Conservation (phyloP, 2,329 filamentous ascomycete genomes). For the Trichoderma sp. region DNA sequence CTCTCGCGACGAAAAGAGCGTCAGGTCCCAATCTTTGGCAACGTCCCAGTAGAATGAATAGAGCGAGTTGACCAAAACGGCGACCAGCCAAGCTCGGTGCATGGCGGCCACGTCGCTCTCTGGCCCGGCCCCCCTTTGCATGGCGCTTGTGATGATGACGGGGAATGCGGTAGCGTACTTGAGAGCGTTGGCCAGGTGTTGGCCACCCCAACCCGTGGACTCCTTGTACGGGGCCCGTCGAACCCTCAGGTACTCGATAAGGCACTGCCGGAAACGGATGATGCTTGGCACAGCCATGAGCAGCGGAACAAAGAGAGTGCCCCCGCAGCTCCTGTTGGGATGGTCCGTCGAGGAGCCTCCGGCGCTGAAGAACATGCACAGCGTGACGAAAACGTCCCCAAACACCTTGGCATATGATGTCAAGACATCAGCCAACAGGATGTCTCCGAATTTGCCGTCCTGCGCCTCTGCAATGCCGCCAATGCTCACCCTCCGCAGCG, state of each 20-base stretch:
- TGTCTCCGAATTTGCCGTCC: constrained; percentile 92
- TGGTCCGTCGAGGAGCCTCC: constrained; percentile 71
- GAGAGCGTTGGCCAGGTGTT: constrained; percentile 87
- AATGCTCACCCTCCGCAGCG: constrained; percentile 72
- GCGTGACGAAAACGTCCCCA: constrained; percentile 80
- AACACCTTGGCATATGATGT: constrained; percentile 93
- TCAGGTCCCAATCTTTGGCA: constrained; percentile 93
- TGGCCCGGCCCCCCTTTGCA: constrained; percentile 61
- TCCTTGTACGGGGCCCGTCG: constrained; percentile 53
- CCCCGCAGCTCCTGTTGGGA: constrained; percentile 80
- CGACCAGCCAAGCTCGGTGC: constrained; percentile 63
- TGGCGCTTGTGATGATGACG: constrained; percentile 74
- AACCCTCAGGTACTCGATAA: constrained; percentile 81
- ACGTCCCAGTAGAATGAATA: constrained; percentile 99
- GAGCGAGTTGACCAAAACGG: constrained; percentile 76
- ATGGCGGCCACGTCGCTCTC: constrained; percentile 41
- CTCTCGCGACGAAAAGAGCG: constrained; percentile 64
- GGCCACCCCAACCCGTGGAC: constrained; percentile 69
- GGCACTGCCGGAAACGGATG: constrained; percentile 86
- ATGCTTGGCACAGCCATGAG: constrained; percentile 78
- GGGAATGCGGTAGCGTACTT: constrained; percentile 96
- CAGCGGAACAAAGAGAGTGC: constrained; percentile 73
- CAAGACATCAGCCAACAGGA: constrained; percentile 87
- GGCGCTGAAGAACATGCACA: constrained; percentile 84
- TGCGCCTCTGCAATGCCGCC: constrained; percentile 82